Percentiles rank a stretch among this genome's conserved stretches.
These are phyloP conservation scores for Huntiella moniliformis DNA, from an alignment of 2,329 filamentous ascomycete species.

Conservation along the genomic window DNA sequence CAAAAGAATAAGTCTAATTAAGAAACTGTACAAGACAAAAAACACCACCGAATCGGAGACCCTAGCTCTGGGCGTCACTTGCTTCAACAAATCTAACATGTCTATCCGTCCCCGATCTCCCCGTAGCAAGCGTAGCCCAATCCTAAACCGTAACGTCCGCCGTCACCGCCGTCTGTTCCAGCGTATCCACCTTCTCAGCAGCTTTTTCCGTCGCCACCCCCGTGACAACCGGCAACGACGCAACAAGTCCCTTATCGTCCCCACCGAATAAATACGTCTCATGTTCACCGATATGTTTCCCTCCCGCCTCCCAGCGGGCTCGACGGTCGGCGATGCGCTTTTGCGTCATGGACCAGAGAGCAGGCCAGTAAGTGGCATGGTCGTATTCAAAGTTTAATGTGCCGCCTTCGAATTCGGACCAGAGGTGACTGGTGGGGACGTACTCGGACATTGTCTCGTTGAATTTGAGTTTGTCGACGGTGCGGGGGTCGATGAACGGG, in stretches of 20 bases:
- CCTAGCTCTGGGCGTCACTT: constrained; percentile 3
- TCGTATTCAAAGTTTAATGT: constrained; percentile 82
- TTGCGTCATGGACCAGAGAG: constrained; percentile 52
- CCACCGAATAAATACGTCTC: constrained; percentile 69
- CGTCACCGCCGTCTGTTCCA: constrained; percentile 15
- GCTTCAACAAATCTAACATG: no score
- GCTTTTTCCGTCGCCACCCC: constrained; percentile 9
- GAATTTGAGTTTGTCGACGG: constrained; percentile 89
- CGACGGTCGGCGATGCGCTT: constrained; percentile 43
- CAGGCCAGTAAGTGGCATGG: constrained; percentile 76
- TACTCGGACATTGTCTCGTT: constrained; percentile 78
- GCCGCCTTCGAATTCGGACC: constrained; percentile 56
- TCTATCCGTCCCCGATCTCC: neutral
- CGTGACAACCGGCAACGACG: constrained; percentile 6
- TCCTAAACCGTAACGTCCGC: constrained; percentile 11
- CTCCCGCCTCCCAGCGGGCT: constrained; percentile 60
- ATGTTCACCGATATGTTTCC: constrained; percentile 66
- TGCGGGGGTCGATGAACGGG: constrained; percentile 90
- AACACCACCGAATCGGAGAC: no score
- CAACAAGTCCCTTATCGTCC: constrained; percentile 9
- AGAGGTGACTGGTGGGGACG: constrained; percentile 65
- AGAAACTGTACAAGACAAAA: neutral
- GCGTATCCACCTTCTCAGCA: constrained; percentile 1
- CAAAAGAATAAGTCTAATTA: constrained; percentile 1
- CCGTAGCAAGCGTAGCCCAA: constrained; percentile 4